These are phyloP conservation scores for Protomyces macrosporus DNA, from an alignment of 1,139 yeast species.

Conservation along the genomic window DNA sequence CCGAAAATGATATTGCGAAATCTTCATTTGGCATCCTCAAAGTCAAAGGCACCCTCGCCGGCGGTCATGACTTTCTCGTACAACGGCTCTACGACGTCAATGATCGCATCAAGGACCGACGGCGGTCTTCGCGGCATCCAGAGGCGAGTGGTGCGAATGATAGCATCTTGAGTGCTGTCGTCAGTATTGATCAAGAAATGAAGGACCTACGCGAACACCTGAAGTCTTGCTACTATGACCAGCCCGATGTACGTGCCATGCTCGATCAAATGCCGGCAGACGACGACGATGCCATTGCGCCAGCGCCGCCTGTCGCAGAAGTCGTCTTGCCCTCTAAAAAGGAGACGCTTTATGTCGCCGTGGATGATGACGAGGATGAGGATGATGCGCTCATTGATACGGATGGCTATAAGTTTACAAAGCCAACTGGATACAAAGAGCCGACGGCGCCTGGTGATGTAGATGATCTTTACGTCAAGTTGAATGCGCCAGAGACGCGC, in stretches of 20 bases:
- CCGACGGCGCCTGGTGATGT: slow-evolving; percentile 17
- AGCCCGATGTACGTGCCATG: slow-evolving; percentile 6
- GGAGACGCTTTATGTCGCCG: background rate
- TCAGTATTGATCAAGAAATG: slow-evolving; percentile 26
- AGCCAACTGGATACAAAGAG: slow-evolving; percentile 13
- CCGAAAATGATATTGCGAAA: slow-evolving; percentile 65
- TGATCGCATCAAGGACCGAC: slow-evolving; percentile 23
- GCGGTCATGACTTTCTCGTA: slow-evolving; percentile 71
- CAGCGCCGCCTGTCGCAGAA: background rate
- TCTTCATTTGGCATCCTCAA: slow-evolving; percentile 65
- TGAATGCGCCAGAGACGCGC: slow-evolving; percentile 10
- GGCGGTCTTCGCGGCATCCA: background rate
- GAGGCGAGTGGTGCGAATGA: slow-evolving; percentile 1
- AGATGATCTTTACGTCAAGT: slow-evolving; percentile 16
- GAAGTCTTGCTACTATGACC: slow-evolving; percentile 2
- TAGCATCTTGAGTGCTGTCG: slow-evolving; percentile 25
- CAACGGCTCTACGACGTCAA: slow-evolving; percentile 22
- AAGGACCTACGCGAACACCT: slow-evolving; percentile 8
- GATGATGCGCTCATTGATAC: slow-evolving; percentile 10
- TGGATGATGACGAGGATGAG: slow-evolving; percentile 10
- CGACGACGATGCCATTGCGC: background rate
- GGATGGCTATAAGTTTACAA: slow-evolving; percentile 12
- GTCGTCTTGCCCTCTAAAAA: background rate
- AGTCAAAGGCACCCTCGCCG: slow-evolving; percentile 80
- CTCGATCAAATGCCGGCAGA: slow-evolving; percentile 7